phyloP scores from a whole-genome alignment of 768 basidiomycete genomes.

The Lyophyllum atratum region DNA sequence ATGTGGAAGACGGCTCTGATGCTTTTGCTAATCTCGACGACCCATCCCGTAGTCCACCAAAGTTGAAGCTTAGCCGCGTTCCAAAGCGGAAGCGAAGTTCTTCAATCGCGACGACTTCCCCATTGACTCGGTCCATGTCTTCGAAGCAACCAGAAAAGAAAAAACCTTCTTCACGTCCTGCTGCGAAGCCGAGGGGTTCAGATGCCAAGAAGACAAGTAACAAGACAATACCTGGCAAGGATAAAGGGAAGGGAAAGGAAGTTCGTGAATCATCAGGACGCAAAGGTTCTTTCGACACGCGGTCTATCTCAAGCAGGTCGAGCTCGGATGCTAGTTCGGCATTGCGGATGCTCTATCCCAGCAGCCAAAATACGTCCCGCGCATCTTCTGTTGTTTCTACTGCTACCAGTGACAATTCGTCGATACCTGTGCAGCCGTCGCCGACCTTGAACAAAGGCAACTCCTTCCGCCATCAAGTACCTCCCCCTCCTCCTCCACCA shows the following conservation, averaged over 20 bases:
- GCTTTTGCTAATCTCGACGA: conserved; percentile 2
- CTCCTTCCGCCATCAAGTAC: conserved; percentile 15
- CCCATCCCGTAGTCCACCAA: conserved; percentile 2
- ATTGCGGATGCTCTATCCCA: conserved; percentile 31
- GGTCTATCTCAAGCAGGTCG: conserved; percentile 28
- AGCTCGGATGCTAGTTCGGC: conserved; percentile 42
- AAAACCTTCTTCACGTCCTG: conserved; percentile 3
- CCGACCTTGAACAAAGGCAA: conserved; percentile 31
- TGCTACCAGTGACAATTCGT: conserved; percentile 30
- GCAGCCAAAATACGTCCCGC: conserved; percentile 36
- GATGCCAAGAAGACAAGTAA: conserved; percentile 2
- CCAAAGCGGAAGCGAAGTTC: conserved; percentile 25
- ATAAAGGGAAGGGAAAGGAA: conserved; percentile 38
- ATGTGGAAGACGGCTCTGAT: background rate
- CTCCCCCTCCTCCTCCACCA: conserved; percentile 16
- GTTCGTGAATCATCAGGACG: conserved; percentile 15
- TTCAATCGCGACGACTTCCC: conserved; percentile 1
- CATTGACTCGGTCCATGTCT: conserved; percentile 2
- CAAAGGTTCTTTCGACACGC: conserved; percentile 14
- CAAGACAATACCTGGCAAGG: conserved; percentile 21
- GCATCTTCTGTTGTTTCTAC: conserved; percentile 54
- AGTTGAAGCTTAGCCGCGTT: conserved; percentile 5
- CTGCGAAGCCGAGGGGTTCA: conserved; percentile 14
- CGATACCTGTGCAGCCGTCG: conserved; percentile 22
- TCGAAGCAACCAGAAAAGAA: conserved; percentile 10